phyloP scores from a whole-genome alignment of 1,139 yeast species.

The Suhomyces maxii region DNA sequence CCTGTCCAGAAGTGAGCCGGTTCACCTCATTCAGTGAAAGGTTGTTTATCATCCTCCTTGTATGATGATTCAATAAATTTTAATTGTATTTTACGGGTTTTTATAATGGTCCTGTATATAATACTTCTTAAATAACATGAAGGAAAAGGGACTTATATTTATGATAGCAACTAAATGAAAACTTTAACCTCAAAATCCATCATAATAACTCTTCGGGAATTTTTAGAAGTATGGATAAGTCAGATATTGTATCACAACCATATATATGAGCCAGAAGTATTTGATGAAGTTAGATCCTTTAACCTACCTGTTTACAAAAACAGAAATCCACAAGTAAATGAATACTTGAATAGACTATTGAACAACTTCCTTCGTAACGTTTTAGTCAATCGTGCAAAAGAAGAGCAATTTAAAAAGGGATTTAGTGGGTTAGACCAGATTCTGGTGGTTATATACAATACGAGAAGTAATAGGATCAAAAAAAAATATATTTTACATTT shows the following conservation, averaged over 20 bases:
- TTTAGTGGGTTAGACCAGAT: conserved; percentile 20
- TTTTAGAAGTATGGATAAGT: conserved; percentile 42
- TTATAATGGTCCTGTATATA: neutral
- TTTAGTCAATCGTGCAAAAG: conserved; percentile 1
- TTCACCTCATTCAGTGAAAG: conserved; percentile 50
- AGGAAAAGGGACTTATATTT: neutral
- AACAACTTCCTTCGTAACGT: conserved; percentile 22
- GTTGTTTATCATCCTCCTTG: conserved; percentile 2
- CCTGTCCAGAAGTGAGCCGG: conserved; percentile 88
- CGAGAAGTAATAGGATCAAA: conserved; percentile 18
- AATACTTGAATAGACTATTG: conserved; percentile 35
- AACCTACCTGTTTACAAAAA: conserved; percentile 39
- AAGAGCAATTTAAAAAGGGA: conserved; percentile 2
- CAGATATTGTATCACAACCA: conserved; percentile 47
- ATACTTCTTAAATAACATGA: neutral
- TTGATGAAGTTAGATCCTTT: conserved; percentile 37
- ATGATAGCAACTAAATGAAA: neutral
- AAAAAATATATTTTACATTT: conserved; percentile 32
- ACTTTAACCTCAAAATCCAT: conserved; percentile 31
- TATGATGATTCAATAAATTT: neutral
- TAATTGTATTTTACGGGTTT: neutral
- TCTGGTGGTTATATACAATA: conserved; percentile 26
- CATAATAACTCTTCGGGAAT: conserved; percentile 37
- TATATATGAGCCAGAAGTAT: conserved; percentile 45
- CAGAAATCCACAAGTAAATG: conserved; percentile 44